Base-by-base conservation (phyloP, 148 eudicot species). In the Polygonum aviculare region DNA sequence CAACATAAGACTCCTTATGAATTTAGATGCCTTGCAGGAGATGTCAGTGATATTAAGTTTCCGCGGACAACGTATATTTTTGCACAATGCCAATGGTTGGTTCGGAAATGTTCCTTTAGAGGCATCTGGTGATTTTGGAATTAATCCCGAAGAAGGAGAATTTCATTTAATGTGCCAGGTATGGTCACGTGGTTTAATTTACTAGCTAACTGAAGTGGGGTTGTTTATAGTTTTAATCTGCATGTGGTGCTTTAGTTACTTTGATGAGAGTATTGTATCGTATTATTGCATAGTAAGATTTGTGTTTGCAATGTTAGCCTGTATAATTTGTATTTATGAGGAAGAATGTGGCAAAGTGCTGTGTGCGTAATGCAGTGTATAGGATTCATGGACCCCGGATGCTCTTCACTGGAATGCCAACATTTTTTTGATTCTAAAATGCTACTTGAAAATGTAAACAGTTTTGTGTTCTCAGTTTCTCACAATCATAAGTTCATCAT, bases 161-260 rank as follows among this genome's bases (percentile, higher is more conserved):
- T 92, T 92, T 84, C 98, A 95, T 82, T 85, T 95, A 57, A 95
- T 95, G 98, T 95, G 95, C 87, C 98, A 95, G 98, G 98, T 94
- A 83, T 73, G 48, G 75, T 73, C 48, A 26, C 72, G 16, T 67
- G 72, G 41, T 67, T 36, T 36, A 15, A 36, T 35, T 36, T 35
- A 67, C 41, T 60, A 60, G 69, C 36, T 67, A 16, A 44, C 72
- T 67, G 72, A 15, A 67, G 3, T 7, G 45, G 72, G 72, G 10
- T 67, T 67, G 11, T 36, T 19, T 67, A 65, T 65, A 16, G 36
- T 12, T 35, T 35, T 44, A 67, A 15, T 67, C 45, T 67, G 21
- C 72, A 67, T 67, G 14, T 38, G 45, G 45, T 67, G 21, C 19
- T 67, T 21, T 67, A 67, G 63, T 33, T 67, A 67, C 14, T 4